Percentiles rank a stretch among this genome's conserved stretches.
Conservation (phyloP, 192 early-diverging fungal species). For the Backusella luteola region DNA sequence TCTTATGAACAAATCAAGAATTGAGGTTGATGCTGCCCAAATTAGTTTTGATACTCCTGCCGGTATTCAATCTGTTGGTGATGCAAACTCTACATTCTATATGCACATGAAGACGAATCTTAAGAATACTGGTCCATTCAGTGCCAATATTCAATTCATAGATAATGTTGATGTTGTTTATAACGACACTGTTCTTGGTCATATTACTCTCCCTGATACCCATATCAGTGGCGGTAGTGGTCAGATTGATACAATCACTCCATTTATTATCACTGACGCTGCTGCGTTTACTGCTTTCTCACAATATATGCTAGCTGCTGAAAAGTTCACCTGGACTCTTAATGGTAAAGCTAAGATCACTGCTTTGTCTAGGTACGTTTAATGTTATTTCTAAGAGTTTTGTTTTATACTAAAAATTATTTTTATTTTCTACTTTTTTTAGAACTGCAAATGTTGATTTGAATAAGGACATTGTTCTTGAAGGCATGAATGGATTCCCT, state of each 20-base stretch:
- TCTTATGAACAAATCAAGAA: slow-evolving; percentile 41
- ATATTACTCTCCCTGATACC: slow-evolving; percentile 36
- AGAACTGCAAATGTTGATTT: slow-evolving; percentile 30
- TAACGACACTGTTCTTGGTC: slow-evolving; percentile 40
- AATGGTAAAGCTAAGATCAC: slow-evolving; percentile 27
- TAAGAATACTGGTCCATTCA: slow-evolving; percentile 50
- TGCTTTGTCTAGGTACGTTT: slow-evolving; percentile 23
- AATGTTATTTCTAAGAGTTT: background rate
- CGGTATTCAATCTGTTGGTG: background rate
- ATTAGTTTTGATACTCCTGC: slow-evolving; percentile 39
- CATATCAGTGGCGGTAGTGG: slow-evolving; percentile 48
- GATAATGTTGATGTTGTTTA: slow-evolving; percentile 43
- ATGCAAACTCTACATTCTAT: slow-evolving; percentile 34
- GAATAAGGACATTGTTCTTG: slow-evolving; percentile 19
- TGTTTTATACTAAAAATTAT: background rate
- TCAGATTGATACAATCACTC: slow-evolving; percentile 22
- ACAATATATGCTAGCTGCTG: slow-evolving; percentile 43
- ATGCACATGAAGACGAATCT: slow-evolving; percentile 41
- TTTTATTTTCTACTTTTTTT: background rate
- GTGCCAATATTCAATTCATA: slow-evolving; percentile 45
- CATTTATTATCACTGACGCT: slow-evolving; percentile 41
- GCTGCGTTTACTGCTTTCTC: slow-evolving; percentile 45
- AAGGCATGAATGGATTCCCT: slow-evolving; percentile 57
- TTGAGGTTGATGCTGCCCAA: slow-evolving; percentile 37
- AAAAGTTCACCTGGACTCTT: slow-evolving; percentile 33